phyloP scores from a whole-genome alignment of 768 basidiomycete genomes.

The Trametopsis cervina region DNA sequence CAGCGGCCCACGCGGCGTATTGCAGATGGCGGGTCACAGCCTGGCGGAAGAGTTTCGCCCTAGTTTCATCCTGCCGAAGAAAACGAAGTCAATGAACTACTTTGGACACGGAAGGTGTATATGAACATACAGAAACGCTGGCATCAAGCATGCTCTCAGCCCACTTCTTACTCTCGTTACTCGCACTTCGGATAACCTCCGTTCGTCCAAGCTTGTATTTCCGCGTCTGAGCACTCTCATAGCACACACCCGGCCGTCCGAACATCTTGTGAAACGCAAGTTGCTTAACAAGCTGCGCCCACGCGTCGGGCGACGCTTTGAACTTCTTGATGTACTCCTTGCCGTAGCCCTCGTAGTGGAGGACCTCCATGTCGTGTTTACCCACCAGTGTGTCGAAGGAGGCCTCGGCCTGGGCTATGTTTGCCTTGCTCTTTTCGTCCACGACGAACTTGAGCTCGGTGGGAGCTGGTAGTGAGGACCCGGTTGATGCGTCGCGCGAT shows the following conservation, averaged over 20 bases:
- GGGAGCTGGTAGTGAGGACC: constrained; percentile 42
- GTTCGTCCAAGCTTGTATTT: constrained; percentile 88
- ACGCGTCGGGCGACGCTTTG: constrained; percentile 87
- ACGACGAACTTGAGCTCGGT: constrained; percentile 68
- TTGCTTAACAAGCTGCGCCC: constrained; percentile 93
- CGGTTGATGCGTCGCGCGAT: constrained; percentile 28
- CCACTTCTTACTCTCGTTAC: constrained; percentile 78
- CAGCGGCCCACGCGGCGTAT: constrained; percentile 87
- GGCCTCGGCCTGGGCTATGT: constrained; percentile 52
- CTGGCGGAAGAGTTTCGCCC: constrained; percentile 60
- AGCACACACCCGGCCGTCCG: constrained; percentile 69
- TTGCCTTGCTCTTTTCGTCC: constrained; percentile 41
- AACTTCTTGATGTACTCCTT: constrained; percentile 78
- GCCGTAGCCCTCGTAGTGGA: constrained; percentile 52
- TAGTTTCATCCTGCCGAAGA: constrained; percentile 39
- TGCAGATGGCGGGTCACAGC: constrained; percentile 81
- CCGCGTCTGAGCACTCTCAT: constrained; percentile 92
- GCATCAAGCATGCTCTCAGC: constrained; percentile 82
- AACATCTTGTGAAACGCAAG: constrained; percentile 89
- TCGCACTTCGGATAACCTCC: constrained; percentile 88
- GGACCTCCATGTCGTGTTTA: constrained; percentile 72
- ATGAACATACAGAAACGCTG: constrained; percentile 35
- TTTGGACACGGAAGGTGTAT: too few species aligned
- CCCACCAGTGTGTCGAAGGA: constrained; percentile 73
- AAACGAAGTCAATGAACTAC: too few species aligned